A percentile compares a stretch with the other conserved stretches of the same genome.
These are phyloP conservation scores for Mrakia hoshinonis DNA, from an alignment of 768 basidiomycete genomes.

Conservation along the genomic window DNA sequence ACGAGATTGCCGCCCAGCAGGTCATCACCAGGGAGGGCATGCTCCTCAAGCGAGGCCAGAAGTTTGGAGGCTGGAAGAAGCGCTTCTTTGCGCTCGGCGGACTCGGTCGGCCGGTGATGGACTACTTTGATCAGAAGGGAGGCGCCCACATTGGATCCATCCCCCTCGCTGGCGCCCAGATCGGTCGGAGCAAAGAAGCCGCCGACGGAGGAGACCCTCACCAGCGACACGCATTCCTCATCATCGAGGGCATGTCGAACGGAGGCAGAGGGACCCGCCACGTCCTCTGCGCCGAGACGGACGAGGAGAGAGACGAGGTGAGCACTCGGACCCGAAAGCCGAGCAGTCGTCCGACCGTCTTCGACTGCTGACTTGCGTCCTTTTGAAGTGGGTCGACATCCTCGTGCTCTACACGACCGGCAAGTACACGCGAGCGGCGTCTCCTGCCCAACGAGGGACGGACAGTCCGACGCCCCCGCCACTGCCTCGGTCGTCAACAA, in stretches of 20 bases:
- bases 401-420: conserved; percentile 81
- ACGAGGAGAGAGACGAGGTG: conserved; percentile 68
- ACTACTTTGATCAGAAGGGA: conserved; percentile 93
- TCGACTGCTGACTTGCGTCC: background rate
- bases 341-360: background rate
- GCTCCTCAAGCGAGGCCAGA: conserved; percentile 90
- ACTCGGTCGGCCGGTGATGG: conserved; percentile 60
- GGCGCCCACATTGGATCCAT: conserved; percentile 89
- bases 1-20: conserved; percentile 47
- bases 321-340: no score
- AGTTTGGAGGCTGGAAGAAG: conserved; percentile 94
- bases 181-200: conserved; percentile 72
- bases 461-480: background rate
- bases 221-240: conserved; percentile 93
- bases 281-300: conserved; percentile 93
- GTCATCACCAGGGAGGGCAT: conserved; percentile 86
- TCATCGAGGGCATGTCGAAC: conserved; percentile 55
- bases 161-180: conserved; percentile 80
- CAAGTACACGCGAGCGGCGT: conserved; percentile 38
- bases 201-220: conserved; percentile 55
- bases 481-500: conserved; percentile 41
- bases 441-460: conserved; percentile 7
- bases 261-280: conserved; percentile 52
- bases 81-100: conserved; percentile 80
- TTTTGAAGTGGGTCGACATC: conserved; percentile 68